These are phyloP conservation scores for Ilex aquifolium DNA, from an alignment of 257 asterid species.

Conservation along the genomic window DNA sequence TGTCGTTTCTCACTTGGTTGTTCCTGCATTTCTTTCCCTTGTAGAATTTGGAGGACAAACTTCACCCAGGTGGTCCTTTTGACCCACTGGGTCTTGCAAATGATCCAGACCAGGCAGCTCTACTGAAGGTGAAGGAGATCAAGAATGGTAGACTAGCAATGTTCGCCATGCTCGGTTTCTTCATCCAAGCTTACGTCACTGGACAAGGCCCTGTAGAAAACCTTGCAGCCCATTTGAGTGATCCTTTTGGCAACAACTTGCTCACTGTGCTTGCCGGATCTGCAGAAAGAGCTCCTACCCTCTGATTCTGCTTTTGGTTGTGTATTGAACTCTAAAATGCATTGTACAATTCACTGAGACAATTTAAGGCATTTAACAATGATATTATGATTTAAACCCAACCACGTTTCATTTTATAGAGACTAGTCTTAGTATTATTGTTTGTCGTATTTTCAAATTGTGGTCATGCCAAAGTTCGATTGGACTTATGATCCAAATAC, in stretches of 20 bases:
- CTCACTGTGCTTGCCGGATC: conserved; percentile 80
- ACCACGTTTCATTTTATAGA: too few species aligned
- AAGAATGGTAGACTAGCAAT: conserved; percentile 93
- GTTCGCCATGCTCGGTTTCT: conserved; percentile 94
- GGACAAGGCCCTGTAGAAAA: conserved; percentile 93
- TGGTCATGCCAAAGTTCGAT: too few species aligned
- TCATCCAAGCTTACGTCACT: conserved; percentile 90
- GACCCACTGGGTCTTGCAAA: conserved; percentile 88
- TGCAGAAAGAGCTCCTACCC: conserved; percentile 76
- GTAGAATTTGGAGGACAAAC: conserved; percentile 89
- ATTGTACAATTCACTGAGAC: too few species aligned
- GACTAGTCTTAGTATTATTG: too few species aligned
- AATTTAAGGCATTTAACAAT: too few species aligned
- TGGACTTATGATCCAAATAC: too few species aligned
- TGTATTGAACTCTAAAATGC: too few species aligned
- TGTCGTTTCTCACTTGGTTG: neutral
- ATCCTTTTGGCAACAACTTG: conserved; percentile 96
- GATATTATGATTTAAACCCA: too few species aligned
- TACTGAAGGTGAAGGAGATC: conserved; percentile 92
- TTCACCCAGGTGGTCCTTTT: conserved; percentile 97
- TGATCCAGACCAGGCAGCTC: conserved; percentile 93
- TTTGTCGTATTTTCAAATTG: too few species aligned
- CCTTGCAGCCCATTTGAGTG: conserved; percentile 88
- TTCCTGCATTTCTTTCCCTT: neutral
- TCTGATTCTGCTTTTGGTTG: conserved; percentile 25